Conservation (phyloP, 2,329 filamentous ascomycete species). For the Xylariaceae sp. region DNA sequence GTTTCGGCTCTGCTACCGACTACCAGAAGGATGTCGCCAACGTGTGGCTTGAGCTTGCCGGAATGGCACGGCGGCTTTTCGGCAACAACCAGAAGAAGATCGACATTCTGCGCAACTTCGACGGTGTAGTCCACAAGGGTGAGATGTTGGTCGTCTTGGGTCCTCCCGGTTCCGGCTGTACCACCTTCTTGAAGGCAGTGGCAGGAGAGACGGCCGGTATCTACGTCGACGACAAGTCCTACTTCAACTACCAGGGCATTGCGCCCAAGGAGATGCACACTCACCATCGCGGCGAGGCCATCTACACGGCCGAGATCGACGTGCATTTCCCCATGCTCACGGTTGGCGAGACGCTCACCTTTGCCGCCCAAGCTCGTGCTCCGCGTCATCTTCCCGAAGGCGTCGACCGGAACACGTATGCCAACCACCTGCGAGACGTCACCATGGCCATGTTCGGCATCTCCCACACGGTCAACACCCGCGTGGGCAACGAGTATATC, state of each 20-base stretch:
- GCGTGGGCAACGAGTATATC: slow-evolving; percentile 69
- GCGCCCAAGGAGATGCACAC: slow-evolving; percentile 69
- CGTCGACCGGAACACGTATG: slow-evolving; percentile 48
- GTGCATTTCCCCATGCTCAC: slow-evolving; percentile 73
- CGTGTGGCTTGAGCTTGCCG: slow-evolving; percentile 47
- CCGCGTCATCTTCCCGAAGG: slow-evolving; percentile 57
- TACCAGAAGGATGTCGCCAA: slow-evolving; percentile 65
- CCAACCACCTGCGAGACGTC: slow-evolving; percentile 62
- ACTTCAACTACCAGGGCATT: slow-evolving; percentile 79
- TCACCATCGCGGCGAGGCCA: slow-evolving; percentile 75
- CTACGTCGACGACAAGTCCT: slow-evolving; percentile 61
- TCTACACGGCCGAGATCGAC: slow-evolving; percentile 82
- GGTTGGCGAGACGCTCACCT: slow-evolving; percentile 73
- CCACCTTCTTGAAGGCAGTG: slow-evolving; percentile 79
- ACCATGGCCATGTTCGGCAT: slow-evolving; percentile 74
- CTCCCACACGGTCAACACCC: slow-evolving; percentile 65
- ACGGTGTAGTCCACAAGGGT: slow-evolving; percentile 62
- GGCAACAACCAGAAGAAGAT: slow-evolving; percentile 52
- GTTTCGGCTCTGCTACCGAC: slow-evolving; percentile 62
- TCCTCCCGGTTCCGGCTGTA: slow-evolving; percentile 69
- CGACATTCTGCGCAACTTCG: slow-evolving; percentile 63
- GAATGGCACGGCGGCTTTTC: slow-evolving; percentile 43
- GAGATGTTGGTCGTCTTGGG: slow-evolving; percentile 74
- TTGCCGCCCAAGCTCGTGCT: slow-evolving; percentile 66
- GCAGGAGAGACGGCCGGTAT: slow-evolving; percentile 80